These are phyloP conservation scores for Phycomyces nitens DNA, from an alignment of 192 early-diverging fungal species.

Conservation along the genomic window DNA sequence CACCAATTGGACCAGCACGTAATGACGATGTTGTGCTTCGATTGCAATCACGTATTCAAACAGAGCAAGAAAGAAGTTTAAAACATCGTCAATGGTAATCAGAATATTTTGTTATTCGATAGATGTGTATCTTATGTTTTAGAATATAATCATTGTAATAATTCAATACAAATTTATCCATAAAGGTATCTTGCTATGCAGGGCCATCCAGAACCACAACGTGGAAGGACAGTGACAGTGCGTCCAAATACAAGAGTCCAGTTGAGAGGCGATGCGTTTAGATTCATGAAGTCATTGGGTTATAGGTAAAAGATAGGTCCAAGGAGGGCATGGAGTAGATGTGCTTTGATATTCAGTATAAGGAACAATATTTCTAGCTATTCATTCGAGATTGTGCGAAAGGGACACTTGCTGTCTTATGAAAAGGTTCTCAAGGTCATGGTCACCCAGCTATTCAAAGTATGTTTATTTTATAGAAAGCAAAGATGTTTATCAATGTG, in stretches of 20 bases:
- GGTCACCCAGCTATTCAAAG: slow-evolving; percentile 58
- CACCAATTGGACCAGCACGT: slow-evolving; percentile 63
- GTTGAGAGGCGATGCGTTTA: slow-evolving; percentile 62
- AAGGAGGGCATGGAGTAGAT: too few species aligned
- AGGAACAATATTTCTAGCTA: slow-evolving; percentile 9
- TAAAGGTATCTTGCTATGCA: slow-evolving; percentile 56
- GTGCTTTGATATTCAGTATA: neutral
- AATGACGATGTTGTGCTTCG: slow-evolving; percentile 73
- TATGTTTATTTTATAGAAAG: slow-evolving; percentile 12
- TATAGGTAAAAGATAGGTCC: slow-evolving; percentile 49
- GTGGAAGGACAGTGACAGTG: slow-evolving; percentile 53
- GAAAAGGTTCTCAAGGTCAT: slow-evolving; percentile 50
- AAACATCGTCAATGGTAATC: slow-evolving; percentile 40
- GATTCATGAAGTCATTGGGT: slow-evolving; percentile 67
- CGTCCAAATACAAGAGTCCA: slow-evolving; percentile 62
- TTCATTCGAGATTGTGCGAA: slow-evolving; percentile 61
- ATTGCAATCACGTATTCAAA: slow-evolving; percentile 49
- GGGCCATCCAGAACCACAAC: slow-evolving; percentile 71
- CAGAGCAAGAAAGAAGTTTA: slow-evolving; percentile 39
- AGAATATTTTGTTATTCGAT: slow-evolving; percentile 1
- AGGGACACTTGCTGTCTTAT: slow-evolving; percentile 62
- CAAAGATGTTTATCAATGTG: too few species aligned
- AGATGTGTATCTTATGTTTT: neutral
- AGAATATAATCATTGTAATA: too few species aligned
- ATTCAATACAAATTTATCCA: neutral